Percentiles rank a stretch among this genome's conserved stretches.
Conservation (phyloP, 345 rosid genomes). For the Kandelia obovata region DNA sequence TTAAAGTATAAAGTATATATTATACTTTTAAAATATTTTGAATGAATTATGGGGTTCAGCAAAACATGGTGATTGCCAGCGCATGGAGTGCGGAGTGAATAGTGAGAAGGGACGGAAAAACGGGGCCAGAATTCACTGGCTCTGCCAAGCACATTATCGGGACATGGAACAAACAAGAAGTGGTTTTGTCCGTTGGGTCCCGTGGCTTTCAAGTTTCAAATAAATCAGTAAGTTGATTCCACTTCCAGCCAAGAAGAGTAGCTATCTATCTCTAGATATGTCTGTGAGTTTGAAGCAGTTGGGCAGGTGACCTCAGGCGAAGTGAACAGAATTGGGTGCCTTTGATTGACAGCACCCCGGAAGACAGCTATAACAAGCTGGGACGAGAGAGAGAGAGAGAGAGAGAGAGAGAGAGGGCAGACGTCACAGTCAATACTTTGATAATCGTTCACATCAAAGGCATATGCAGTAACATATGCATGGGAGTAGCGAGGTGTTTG, state of each 20-base stretch:
- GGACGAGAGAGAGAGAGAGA: not conserved
- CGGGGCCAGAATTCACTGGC: not conserved
- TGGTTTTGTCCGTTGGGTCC: not conserved
- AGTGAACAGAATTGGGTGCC: not conserved
- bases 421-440: not conserved
- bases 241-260: too few species aligned
- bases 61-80: not conserved
- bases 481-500: not conserved
- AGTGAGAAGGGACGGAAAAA: not conserved
- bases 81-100: not conserved
- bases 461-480: too few species aligned
- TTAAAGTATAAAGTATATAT: too few species aligned
- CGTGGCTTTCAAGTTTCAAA: too few species aligned
- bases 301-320: too few species aligned
- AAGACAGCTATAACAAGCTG: slow-evolving; percentile 10
- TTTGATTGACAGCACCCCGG: not conserved
- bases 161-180: not conserved
- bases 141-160: not conserved
- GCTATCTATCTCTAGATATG: not conserved
- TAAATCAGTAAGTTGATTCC: too few species aligned
- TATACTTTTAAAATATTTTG: not conserved
- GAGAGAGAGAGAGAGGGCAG: too few species aligned
- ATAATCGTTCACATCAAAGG: not conserved
- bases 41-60: not conserved
- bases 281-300: not conserved